Conservation (phyloP, 2,329 filamentous ascomycete species). For the Neobulgaria alba region DNA sequence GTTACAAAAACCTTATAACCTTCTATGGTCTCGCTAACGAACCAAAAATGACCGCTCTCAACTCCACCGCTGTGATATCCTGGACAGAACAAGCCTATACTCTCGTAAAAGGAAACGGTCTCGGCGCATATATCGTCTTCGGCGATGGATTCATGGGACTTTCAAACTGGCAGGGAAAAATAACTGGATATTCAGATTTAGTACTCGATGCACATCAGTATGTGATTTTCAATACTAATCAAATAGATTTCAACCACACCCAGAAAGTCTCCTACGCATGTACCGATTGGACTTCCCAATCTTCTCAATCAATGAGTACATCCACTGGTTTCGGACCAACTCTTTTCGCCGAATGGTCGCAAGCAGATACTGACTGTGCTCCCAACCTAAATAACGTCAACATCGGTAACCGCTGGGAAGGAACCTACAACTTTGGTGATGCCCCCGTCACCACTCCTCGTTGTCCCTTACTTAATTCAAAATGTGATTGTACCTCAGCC, state of each 20-base stretch:
- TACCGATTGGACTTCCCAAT: conserved; percentile 75
- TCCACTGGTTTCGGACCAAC: conserved; percentile 83
- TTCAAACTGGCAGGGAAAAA: conserved; percentile 78
- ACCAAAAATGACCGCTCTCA: conserved; percentile 71
- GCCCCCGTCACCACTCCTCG: conserved; percentile 53
- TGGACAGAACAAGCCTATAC: conserved; percentile 74
- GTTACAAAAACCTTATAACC: conserved; percentile 84
- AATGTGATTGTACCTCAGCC: conserved; percentile 66
- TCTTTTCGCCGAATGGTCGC: conserved; percentile 93
- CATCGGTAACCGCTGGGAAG: conserved; percentile 84
- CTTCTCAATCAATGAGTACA: conserved; percentile 61
- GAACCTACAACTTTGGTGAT: conserved; percentile 67
- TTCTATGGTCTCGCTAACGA: conserved; percentile 96
- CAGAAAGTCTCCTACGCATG: conserved; percentile 85
- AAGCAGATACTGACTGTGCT: conserved; percentile 94
- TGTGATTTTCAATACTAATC: conserved; percentile 89
- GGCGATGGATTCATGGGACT: conserved; percentile 94
- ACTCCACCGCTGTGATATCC: conserved; percentile 55
- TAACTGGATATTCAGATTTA: conserved; percentile 62
- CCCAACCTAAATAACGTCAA: conserved; percentile 81
- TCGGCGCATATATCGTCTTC: conserved; percentile 68
- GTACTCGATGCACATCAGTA: conserved; percentile 98
- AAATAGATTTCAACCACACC: conserved; percentile 73
- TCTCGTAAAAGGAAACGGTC: conserved; percentile 67
- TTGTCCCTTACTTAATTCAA: conserved; percentile 60